Conservation (phyloP, 768 basidiomycete species). For the Hericium erinaceus region DNA sequence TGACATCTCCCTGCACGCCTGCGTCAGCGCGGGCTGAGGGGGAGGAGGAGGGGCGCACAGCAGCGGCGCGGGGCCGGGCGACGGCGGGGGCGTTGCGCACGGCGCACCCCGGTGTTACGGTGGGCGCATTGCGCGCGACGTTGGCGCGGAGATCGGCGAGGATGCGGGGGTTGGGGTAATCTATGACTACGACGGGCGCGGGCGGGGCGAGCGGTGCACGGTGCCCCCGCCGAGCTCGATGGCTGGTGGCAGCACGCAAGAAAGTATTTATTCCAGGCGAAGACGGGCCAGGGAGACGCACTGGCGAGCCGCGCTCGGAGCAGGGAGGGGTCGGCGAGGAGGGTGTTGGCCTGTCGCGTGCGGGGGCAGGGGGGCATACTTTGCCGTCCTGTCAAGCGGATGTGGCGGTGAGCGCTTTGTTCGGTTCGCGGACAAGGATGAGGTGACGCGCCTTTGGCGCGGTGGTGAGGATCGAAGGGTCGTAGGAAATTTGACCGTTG, state of each 20-base stretch:
- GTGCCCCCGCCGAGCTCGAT: conserved; percentile 65
- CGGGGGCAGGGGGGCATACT: not conserved
- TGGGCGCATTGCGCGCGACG: conserved; percentile 26
- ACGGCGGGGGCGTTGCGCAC: conserved; percentile 32
- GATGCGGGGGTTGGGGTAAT: conserved; percentile 60
- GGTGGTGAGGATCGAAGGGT: not conserved
- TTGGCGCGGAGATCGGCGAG: conserved; percentile 48
- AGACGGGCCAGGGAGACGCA: conserved; percentile 35
- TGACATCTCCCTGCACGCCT: too few relatives aligned
- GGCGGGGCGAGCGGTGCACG: conserved; percentile 30
- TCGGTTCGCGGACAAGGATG: not conserved
- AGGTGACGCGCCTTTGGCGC: not conserved
- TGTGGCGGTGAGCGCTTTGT: not conserved
- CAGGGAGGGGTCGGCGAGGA: conserved; percentile 62
- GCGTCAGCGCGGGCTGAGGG: not conserved
- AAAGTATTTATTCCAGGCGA: conserved; percentile 27
- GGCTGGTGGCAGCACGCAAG: conserved; percentile 28
- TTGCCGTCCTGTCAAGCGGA: not conserved
- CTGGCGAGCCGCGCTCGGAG: conserved; percentile 46
- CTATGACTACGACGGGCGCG: conserved; percentile 48
- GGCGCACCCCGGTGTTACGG: conserved; percentile 21
- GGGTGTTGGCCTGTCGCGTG: conserved; percentile 50
- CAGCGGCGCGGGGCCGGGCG: conserved; percentile 25
- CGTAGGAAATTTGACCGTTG: not conserved
- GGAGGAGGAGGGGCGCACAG: conserved; percentile 31